Base-by-base conservation (phyloP, 2,329 filamentous ascomycete genomes). In the Monilinia polystroma region DNA sequence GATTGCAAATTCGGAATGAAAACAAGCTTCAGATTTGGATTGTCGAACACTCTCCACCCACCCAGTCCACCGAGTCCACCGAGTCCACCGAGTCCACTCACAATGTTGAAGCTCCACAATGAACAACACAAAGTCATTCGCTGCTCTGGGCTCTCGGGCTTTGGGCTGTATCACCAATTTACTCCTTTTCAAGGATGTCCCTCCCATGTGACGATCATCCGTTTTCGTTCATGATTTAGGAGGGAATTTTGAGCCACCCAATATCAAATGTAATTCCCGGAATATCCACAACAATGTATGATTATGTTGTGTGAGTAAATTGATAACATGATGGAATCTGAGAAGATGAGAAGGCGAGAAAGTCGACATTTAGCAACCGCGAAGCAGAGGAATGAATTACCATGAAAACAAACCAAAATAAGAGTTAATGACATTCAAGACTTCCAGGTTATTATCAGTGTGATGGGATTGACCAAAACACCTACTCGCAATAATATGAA, bases 141-240 rank as follows among this genome's bases (percentile, higher is more conserved):
- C 29, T 16, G 41, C 43, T 32, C 26, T 26, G 41, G 26, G 41
- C 41, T 59, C 41, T 32, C 32, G 32, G 32, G 32, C 32, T 7
- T 35, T 35, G 32, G 2, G 23, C 11, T 18, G 43, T 16, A 56
- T 6, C 45, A 57, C 32, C 43, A 56, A 56, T 55, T 23, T 51
- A 23, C 53, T 64, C 43, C 43, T 64, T 58, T 66, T 53, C 55
- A 54, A 52, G 63, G 47, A 59, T 57, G 12, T 14, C 32, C 23
- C 35, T 52, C 7, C 59, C 59, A 64, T 67, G 65, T 20, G 65
- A 57, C 52, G 65, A 67, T 67, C 65, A 67, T 57, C 53, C 60
- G 59, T 35, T 49, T 16, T 63, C 12, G 18, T 51, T 23, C 47
- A 23, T 26, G 11, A 12, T 51, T 23, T 12, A 12, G n/a, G n/a